Base-by-base conservation (phyloP, 1,139 yeast genomes). In the Waltiozyma sp. region DNA sequence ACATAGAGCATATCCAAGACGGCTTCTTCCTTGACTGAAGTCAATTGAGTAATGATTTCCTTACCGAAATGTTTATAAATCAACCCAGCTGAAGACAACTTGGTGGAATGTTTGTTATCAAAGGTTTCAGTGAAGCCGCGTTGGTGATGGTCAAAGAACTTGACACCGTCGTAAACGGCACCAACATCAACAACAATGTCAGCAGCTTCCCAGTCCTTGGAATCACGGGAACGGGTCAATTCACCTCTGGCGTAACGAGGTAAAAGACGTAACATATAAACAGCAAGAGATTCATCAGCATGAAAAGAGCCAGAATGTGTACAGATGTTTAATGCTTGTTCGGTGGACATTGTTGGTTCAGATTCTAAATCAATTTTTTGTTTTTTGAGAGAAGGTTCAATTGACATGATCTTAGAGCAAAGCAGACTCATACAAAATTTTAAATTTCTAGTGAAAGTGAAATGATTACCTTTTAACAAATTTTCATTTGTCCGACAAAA, bases 271-370 rank as follows among this genome's bases (percentile, higher is more conserved):
- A 91, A 69, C 83, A 91, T 79, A 62, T 73, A 89, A 3, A 89
- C 96, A 2, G 97, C 98, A 47, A 93, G 72, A n/a, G 95, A 81
- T 63, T 91, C 98, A 63, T 91, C 98, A 19, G 98, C 97, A 58
- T 91, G 98, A 71, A 91, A 91, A 0, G 89, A 75, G 9, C 98
- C 98, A 39, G 93, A 85, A 59, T 88, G 96, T 15, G 96, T 89
- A 57, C 96, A 89, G 48, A 89, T 84, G 56, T 75, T 72, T 5
- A 55, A 43, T 1, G 45, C 28, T 18, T 47, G 23, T n/a, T 44
- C 48, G 23, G 31, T 26, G 11, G 36, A 28, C 34, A 28, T 33
- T 14, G 36, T 33, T 14, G n/a, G 4, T 26, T 26, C 31, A 7
- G 13, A 14, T 26, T 26, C 31, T 14, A 4, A 11, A 4, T 26